Base-by-base conservation (phyloP, 2,329 filamentous ascomycete species). In the Sclerotinia spermophila region DNA sequence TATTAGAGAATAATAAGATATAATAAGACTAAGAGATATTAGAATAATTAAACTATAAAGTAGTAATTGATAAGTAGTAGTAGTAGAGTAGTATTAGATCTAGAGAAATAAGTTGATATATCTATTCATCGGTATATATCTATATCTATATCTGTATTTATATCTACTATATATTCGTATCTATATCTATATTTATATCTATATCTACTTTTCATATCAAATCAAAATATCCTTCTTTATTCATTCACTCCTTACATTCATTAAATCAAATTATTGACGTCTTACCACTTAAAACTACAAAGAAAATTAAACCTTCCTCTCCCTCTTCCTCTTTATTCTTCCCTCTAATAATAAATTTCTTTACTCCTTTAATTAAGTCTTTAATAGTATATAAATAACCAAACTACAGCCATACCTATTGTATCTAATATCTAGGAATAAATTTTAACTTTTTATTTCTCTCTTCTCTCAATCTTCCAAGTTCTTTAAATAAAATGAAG, bases 371-470 rank as follows among this genome's bases (percentile, higher is more conserved):
- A n/a, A n/a, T n/a, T n/a, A n/a, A n/a, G n/a, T n/a, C n/a, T n/a
- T n/a, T n/a, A n/a, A n/a, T n/a, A n/a, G n/a, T n/a, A n/a, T n/a
- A n/a, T 27, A 53, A 27, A 27, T 7, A 0, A 1, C 40, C 59
- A 61, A 45, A 8, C 40, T 61, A 64, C n/a, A 64, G 60, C 60
- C 60, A 42, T 61, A 24, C 40, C n/a, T 61, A 61, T 44, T 40
- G n/a, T 27, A 60, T 42, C 7, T 19, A 5, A 42, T 30, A 27
- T 60, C n/a, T 27, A 24, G n/a, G 58, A 38, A 62, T 33, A 17
- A 45, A 51, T 19, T 24, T 56, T 56, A 56, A 56, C 48, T 53
- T 53, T 53, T 7, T 0, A 1, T n/a, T 19, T 48, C 44, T 24
- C 21, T 44, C 42, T 44, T 48, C 21, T 45, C 15, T 21, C 19